Evolutionary conservation across 305 asterid genomes (phyloP), one percentile per base, ranked within the genome.

Genomic region (Rubia balearica): DNA sequence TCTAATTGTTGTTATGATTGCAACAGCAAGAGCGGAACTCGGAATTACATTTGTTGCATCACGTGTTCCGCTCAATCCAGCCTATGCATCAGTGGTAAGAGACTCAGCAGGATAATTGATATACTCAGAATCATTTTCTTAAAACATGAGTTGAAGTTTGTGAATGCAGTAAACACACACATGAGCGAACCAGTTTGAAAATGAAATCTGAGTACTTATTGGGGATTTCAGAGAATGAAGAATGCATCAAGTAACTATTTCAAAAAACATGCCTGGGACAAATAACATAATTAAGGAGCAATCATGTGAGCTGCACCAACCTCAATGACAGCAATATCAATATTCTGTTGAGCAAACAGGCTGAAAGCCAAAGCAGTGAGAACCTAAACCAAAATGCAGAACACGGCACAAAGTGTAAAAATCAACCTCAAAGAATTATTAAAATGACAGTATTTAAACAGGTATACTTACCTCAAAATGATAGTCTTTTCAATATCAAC

Each of bases 1-100:
- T 11, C 96, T 95, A 72, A 93, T 83, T 79, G 95, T 88, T 72
- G 98, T 90, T 76, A 93, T 93, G 73, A 93, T 76, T 60, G 98
- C 85, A 53, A 80, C 81, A 69, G 91, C 90, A 74, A 93, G 85
- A 77, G 84, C 82, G 72, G 94, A 83, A 73, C 85, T 27, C 2
- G 79, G 73, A 74, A 93, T 84, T 63, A 93, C 83, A 85, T 93
- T 93, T 71, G 98, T 93, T 68, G 98, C 98, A 86, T 93, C 98
- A 21, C 97, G 87, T 67, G 97, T 89, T 72, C 98, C 98, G 59
- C 98, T 97, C 74, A 93, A 81, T 77, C 98, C 97, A 70, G 96
- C 96, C 98, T 90, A 68, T 21, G 61, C 16, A 30, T 78, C 68
- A 73, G 17, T 24, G 36, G 38, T 33, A 33, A 33, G 38, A 33